Conservation (phyloP, 768 basidiomycete genomes). For the Tricholoma saponaceum region DNA sequence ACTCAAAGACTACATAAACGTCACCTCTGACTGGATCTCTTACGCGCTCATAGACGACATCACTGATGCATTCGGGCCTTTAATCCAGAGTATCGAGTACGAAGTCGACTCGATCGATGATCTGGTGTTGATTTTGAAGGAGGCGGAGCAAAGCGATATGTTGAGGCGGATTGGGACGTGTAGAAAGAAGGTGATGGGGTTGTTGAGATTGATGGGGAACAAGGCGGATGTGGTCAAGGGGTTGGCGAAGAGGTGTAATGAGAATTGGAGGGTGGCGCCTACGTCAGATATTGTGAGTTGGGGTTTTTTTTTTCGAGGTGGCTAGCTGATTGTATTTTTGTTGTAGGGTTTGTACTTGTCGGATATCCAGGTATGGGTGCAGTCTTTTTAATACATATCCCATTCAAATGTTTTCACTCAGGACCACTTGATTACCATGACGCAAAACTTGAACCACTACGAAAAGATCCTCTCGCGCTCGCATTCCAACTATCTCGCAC, state of each 20-base stretch:
- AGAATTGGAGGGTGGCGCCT: conserved; percentile 97
- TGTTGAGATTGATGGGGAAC: conserved; percentile 95
- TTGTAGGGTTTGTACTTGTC: conserved; percentile 87
- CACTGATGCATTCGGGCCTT: conserved; percentile 97
- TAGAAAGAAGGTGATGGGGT: conserved; percentile 98
- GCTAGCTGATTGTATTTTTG: neutral
- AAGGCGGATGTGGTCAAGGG: conserved; percentile 99
- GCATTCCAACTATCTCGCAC: conserved; percentile 98
- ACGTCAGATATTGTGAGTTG: conserved; percentile 87
- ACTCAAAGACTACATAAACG: conserved; percentile 97
- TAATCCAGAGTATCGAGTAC: conserved; percentile 98
- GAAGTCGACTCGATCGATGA: conserved; percentile 99
- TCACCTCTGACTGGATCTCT: conserved; percentile 99
- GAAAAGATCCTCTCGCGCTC: conserved; percentile 99
- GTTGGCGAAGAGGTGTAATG: conserved; percentile 95
- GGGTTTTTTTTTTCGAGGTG: neutral
- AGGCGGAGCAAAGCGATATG: conserved; percentile 98
- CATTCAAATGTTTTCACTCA: conserved; percentile 5
- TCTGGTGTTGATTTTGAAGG: conserved; percentile 93
- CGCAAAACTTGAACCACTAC: conserved; percentile 98
- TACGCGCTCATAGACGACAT: conserved; percentile 99
- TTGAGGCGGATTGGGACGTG: conserved; percentile 94
- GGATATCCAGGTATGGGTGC: conserved; percentile 73
- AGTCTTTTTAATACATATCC: neutral
- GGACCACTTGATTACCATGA: conserved; percentile 99